Evolutionary conservation across 306 rosid species (phyloP), one percentile per base, ranked within the genome.

Genomic region (Corylus avellana): DNA sequence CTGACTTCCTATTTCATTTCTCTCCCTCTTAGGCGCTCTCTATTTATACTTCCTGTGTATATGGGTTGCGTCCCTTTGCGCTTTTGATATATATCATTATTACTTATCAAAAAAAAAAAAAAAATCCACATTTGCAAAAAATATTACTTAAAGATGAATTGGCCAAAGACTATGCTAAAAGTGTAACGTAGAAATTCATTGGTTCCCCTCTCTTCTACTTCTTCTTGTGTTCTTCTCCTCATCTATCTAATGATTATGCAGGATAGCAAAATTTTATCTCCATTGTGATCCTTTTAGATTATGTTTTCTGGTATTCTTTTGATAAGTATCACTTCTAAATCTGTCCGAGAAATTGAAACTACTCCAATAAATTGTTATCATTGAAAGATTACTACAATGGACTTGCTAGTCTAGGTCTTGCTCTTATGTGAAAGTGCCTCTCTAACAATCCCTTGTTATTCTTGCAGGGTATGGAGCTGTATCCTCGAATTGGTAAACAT

Each of bases 391-490:
- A 16, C 44, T 8, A 35, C 20, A 54, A 17, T 13, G 44, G 22
- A 62, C 50, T 62, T 35, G 61, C 61, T 13, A 57, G 37, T 73
- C 47, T 39, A 50, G 70, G 48, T 29, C 74, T 20, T 85, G 77
- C 27, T 86, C 82, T 66, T 66, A 27, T 54, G 51, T 75, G 70
- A 63, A 42, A 69, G 61, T 66, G 46, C 46, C 46, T 67, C 70
- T 76, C 13, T 77, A 54, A 62, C 75, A 54, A 57, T 74, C 50
- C n/a, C 20, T 44, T 72, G 44, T 68, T 82, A 47, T 80, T 70
- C 75, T 85, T 86, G 80, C 89, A 95, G 99, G 99, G 99, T 35
- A 90, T 95, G 99, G 99, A 95, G 86, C 89, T 95, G 77, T 93
- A 95, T 86, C 99, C 99, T 22, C 96, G 99, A 86, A 93, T 95